Base-by-base conservation (phyloP, 2,329 filamentous ascomycete species). In the Exophiala lecanii-corni region DNA sequence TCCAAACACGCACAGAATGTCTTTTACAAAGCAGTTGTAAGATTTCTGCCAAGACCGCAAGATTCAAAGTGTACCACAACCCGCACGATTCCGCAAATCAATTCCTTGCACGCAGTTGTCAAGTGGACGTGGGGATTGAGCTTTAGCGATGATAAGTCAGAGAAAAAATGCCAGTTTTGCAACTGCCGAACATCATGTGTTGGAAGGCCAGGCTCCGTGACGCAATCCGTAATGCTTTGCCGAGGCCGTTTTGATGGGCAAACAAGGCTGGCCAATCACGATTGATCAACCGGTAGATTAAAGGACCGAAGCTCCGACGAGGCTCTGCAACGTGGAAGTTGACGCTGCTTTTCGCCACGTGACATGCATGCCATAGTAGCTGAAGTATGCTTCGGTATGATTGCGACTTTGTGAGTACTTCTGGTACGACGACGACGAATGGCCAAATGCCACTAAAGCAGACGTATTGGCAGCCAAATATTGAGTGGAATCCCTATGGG, bases 221-320 rank as follows among this genome's bases (percentile, higher is more conserved):
- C 30, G 30, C n/a, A 32, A 6, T 5, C 30, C n/a, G 25, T n/a
- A 7, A n/a, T 28, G 9, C 25, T n/a, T 9, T 32, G 12, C 5
- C 5, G 30, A 13, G 30, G 30, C 30, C 30, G 30, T 13, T 7
- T 12, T 6, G 5, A 12, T 16, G 30, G 17, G 30, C 6, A 13
- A 16, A 13, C 30, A 16, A 32, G 30, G 30, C 30, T 32, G 30
- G n/a, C 30, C 30, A 32, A 31, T 39, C 37, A 26, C 23, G 23
- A 26, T 15, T 26, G 26, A 16, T 16, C n/a, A n/a, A n/a, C n/a
- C n/a, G n/a, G n/a, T n/a, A n/a, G n/a, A n/a, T n/a, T n/a, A n/a
- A n/a, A n/a, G n/a, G n/a, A n/a, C n/a, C n/a, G 21, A 39, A 30
- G 21, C 37, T 26, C 17, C 31, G 37, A 31, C 17, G 18, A 26